Evolutionary conservation across 2,329 filamentous ascomycete genomes (phyloP).

Genomic region (Sarocladium kiliense): DNA sequence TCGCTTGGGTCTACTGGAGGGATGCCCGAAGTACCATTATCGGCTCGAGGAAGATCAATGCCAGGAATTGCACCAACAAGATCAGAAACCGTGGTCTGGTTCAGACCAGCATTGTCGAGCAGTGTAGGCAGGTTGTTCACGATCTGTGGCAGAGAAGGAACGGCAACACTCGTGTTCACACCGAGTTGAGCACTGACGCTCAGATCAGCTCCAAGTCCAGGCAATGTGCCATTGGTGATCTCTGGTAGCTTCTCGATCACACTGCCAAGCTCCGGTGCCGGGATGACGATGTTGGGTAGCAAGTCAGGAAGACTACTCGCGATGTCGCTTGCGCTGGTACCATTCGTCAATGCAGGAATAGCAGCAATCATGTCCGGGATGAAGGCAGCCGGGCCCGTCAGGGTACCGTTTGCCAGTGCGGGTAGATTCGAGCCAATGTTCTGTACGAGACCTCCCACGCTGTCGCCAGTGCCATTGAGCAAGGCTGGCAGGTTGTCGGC

Average conservation of each 20-base stretch:
- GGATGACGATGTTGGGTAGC: constrained; percentile 6
- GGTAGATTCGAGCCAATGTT: background rate
- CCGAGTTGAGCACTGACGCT: background rate
- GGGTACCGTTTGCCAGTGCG: background rate
- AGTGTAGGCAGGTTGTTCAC: background rate
- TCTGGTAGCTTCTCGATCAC: background rate
- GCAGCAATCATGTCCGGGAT: background rate
- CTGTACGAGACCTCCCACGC: background rate
- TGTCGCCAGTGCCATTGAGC: constrained; percentile 5
- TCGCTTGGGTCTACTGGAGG: background rate
- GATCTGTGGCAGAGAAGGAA: background rate
- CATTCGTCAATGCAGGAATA: background rate
- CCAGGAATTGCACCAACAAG: constrained; percentile 6
- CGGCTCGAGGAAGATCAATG: background rate
- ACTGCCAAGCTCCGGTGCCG: background rate
- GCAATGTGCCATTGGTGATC: background rate
- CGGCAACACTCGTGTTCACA: background rate
- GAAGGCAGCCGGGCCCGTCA: background rate
- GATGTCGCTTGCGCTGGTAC: constrained; percentile 2
- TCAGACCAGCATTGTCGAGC: background rate
- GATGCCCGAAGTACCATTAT: background rate
- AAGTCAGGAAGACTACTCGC: background rate
- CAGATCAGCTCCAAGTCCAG: background rate
- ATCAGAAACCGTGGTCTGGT: constrained; percentile 1
- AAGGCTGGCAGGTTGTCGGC: background rate